Base-by-base conservation (phyloP, 192 early-diverging fungal species). In the Mortierella hygrophila region DNA sequence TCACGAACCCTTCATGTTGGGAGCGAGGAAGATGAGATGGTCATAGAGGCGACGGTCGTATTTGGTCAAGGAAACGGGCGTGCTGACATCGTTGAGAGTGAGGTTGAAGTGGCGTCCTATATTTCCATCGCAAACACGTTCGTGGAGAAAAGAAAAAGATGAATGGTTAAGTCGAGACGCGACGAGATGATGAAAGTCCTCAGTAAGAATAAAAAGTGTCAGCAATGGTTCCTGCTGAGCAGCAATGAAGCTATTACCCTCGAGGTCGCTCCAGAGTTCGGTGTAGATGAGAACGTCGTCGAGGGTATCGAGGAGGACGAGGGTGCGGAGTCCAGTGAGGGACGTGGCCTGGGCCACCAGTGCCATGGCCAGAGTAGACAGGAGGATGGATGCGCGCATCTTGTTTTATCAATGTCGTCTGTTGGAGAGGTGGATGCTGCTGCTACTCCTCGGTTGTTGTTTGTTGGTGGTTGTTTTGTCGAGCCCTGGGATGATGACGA, bases 11-110 rank as follows among this genome's bases (percentile, higher is more conserved):
- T 88, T 80, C 46, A 93, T 91, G 18, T 91, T 90, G n/a, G 96
- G 97, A 26, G 97, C 90, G 82, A 99, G 91, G 41, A 97, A 88
- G 29, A 97, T 83, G 41, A 97, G 89, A 70, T 99, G 97, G 86
- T 98, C 95, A 87, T 92, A 98, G 32, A 78, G 83, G 40, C 92
- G 92, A 85, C 92, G 91, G 47, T 90, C 96, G 73, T 90, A 91
- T 20, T 89, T 82, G 76, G 93, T 90, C 68, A 98, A 85, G 11
- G 79, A 77, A 4, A 93, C 78, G 3, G 91, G 29, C 84, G 73
- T 77, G 94, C 94, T 42, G 88, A 77, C 20, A 93, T 92, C 23
- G 81, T 89, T 68, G 89, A 92, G 49, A 90, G 91, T 23, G 87
- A 88, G 23, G 97, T 80, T 87, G 83, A 92, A 94, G 8, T 94